A percentile compares a stretch with the other conserved stretches of the same genome.
Evolutionary conservation across 441 rosid species (phyloP).

Genomic region (Syzygium malaccense): DNA sequence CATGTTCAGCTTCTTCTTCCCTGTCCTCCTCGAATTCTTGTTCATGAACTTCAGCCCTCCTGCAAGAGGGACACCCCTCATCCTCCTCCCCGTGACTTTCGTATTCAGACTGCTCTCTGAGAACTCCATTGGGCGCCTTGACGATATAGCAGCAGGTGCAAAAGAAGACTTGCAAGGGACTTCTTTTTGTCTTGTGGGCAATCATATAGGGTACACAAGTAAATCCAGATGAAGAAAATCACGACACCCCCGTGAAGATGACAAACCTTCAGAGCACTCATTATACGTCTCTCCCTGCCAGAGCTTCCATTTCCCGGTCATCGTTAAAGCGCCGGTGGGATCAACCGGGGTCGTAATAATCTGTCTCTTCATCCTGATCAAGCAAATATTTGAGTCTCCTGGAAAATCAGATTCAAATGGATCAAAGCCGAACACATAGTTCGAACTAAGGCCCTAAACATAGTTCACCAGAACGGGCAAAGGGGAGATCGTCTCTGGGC

Average conservation of each 20-base stretch:
- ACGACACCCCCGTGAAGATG: not conserved
- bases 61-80: slow-evolving; percentile 48
- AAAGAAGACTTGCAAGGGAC: slow-evolving; percentile 45
- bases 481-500: not conserved
- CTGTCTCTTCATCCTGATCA: slow-evolving; percentile 76
- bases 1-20: slow-evolving; percentile 44
- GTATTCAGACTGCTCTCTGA: slow-evolving; percentile 91
- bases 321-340: slow-evolving; percentile 80
- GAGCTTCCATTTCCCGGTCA: slow-evolving; percentile 85
- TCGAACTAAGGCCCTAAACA: not conserved
- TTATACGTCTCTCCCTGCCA: slow-evolving; percentile 68
- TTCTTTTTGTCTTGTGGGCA: slow-evolving; percentile 27
- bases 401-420: not conserved
- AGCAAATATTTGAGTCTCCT: slow-evolving; percentile 1
- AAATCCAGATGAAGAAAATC: not conserved
- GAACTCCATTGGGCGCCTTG: slow-evolving; percentile 63
- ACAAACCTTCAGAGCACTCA: slow-evolving; percentile 89
- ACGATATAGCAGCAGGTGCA: slow-evolving; percentile 39
- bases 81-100: slow-evolving; percentile 86
- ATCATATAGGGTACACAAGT: not conserved
- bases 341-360: slow-evolving; percentile 68
- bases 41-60: slow-evolving; percentile 67
- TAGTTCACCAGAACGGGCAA: not conserved
- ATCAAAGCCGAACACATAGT: not conserved
- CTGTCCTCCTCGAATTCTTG: slow-evolving; percentile 75